These are phyloP conservation scores for Evernia prunastri DNA, from an alignment of 495 filamentous ascomycete genomes.

Conservation along the genomic window DNA sequence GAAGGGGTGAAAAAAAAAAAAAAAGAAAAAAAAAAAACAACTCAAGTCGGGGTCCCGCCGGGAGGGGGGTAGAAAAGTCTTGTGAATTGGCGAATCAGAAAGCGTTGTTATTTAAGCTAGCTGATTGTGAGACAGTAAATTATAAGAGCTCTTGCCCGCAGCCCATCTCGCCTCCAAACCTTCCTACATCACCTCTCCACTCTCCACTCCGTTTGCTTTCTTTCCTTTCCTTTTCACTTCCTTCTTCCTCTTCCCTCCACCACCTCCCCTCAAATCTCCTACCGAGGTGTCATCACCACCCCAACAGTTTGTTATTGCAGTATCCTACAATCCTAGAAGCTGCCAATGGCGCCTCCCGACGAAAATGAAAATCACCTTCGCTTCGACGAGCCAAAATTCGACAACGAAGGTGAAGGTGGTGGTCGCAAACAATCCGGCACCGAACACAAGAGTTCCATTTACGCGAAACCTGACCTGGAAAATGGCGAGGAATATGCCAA, in stretches of 20 bases:
- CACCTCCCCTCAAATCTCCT: too few relatives aligned
- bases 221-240: slow-evolving; percentile 10
- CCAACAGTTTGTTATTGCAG: slow-evolving; percentile 20
- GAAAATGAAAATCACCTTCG: slow-evolving; percentile 24
- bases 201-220: slow-evolving; percentile 14
- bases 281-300: slow-evolving; percentile 22
- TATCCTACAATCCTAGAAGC: slow-evolving; percentile 17
- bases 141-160: slow-evolving; percentile 19
- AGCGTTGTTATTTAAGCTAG: slow-evolving; percentile 5
- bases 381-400: slow-evolving; percentile 24
- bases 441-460: slow-evolving; percentile 22
- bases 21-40: too few relatives aligned
- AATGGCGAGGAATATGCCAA: slow-evolving; percentile 46
- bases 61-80: too few relatives aligned
- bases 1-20: too few relatives aligned
- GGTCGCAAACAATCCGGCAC: slow-evolving; percentile 19
- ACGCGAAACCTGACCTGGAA: slow-evolving; percentile 27
- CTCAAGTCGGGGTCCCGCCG: background rate
- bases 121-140: slow-evolving; percentile 14
- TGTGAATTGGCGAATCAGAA: slow-evolving; percentile 5
- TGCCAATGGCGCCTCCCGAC: slow-evolving; percentile 26
- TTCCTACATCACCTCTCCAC: slow-evolving; percentile 11
- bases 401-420: slow-evolving; percentile 19
- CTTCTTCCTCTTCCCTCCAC: slow-evolving; percentile 3
- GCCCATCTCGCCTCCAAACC: slow-evolving; percentile 7